Evolutionary conservation across 495 filamentous ascomycete genomes (phyloP), one percentile per base, ranked within the genome.

Genomic region (Xylaria sp.): DNA sequence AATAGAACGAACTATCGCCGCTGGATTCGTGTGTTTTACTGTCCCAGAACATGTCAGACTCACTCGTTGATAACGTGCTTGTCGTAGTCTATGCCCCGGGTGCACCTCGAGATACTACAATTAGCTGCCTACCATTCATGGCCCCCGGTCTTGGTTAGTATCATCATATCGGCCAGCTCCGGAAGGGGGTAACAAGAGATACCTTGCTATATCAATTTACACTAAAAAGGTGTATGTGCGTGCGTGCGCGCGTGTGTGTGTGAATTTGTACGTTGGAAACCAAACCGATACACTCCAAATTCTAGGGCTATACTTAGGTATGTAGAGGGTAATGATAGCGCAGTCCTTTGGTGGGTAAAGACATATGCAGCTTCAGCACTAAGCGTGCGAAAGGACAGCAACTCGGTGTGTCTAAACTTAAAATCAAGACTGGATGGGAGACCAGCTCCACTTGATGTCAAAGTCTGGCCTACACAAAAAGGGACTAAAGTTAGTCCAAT

Each of bases 11-110:
- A 40, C 61, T 64, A 26, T 8, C 6, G 6, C 7, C 24, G 3
- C 24, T 24, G 17, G 58, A 61, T 9, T 37, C 8, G 14, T 37
- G n/a, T 41, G 21, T 63, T 35, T 50, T 65, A 52, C 44, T 65
- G 62, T 65, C 52, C 48, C 61, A 63, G 61, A 63, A 37, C 62
- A 44, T 24, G 44, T 65, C 44, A 40, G 62, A 52, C 24, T 65
- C 62, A 40, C 17, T 52, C 19, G 44, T 29, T 12, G 29, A 35
- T n/a, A 65, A 21, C 44, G 24, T 19, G 61, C 35, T 7, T 46
- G 15, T 24, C 3, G 46, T 63, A 63, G 41, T 24, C 2, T 41
- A 63, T 2, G 40, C 24, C 41, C 58, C 58, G 24, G 7, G 48
- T 62, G 59, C 61, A 65, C 26, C 62, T 65, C 44, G 31, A 65